Conservation (phyloP, 1,139 yeast genomes). For the Zygotorulaspora mrakii region DNA sequence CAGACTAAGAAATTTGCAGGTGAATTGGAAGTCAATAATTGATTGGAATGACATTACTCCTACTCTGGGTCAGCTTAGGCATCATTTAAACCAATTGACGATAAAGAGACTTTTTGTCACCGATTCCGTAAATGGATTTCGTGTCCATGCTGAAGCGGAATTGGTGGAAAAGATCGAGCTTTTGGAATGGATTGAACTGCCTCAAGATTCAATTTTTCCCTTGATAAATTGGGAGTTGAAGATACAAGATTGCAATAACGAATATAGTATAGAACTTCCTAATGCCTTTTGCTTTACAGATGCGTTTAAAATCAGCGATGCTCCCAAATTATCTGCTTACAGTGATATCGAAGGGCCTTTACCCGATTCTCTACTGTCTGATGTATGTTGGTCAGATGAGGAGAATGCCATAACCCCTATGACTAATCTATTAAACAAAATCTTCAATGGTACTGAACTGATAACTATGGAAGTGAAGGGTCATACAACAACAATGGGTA, state of each 20-base stretch:
- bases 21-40: constrained; percentile 33
- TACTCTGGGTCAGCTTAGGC: constrained; percentile 19
- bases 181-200: constrained; percentile 19
- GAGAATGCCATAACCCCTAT: constrained; percentile 37
- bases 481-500: constrained; percentile 17
- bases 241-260: constrained; percentile 15
- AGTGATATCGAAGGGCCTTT: constrained; percentile 17
- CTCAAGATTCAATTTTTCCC: constrained; percentile 12
- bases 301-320: constrained; percentile 4
- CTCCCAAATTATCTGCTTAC: constrained; percentile 10
- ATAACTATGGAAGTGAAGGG: constrained; percentile 29
- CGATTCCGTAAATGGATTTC: constrained; percentile 30
- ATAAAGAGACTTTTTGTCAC: constrained; percentile 24
- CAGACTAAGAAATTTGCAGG: constrained; percentile 23
- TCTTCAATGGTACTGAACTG: constrained; percentile 32
- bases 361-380: constrained; percentile 25
- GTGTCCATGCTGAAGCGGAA: constrained; percentile 21
- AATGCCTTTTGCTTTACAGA: constrained; percentile 12
- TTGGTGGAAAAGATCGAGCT: constrained; percentile 23
- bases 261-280: constrained; percentile 13
- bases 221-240: constrained; percentile 15
- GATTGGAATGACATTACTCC: constrained; percentile 26
- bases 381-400: constrained; percentile 31
- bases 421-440: constrained; percentile 31
- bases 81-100: constrained; percentile 18